These are phyloP conservation scores for Lasiodiplodia theobromae DNA, from an alignment of 2,329 filamentous ascomycete genomes.

Conservation along the genomic window DNA sequence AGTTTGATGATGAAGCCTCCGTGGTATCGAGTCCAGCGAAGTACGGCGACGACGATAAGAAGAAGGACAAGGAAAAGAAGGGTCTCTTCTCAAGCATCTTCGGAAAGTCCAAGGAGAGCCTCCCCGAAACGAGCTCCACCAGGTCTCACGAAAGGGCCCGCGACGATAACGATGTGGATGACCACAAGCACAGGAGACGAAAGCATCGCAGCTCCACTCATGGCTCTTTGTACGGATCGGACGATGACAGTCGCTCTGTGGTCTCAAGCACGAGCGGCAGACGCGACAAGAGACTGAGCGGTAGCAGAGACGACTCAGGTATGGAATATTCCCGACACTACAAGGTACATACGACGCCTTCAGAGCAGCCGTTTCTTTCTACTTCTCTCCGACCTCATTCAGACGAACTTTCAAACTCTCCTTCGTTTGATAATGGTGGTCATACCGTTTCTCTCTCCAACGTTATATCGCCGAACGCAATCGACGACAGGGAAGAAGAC, in stretches of 20 bases:
- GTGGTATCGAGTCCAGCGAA: slow-evolving; percentile 49
- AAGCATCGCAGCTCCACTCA: slow-evolving; percentile 46
- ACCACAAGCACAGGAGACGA: slow-evolving; percentile 53
- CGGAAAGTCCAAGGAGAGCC: slow-evolving; percentile 45
- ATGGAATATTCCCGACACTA: slow-evolving; percentile 39
- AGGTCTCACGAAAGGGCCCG: slow-evolving; percentile 38
- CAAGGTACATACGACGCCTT: slow-evolving; percentile 47
- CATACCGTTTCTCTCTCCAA: not conserved
- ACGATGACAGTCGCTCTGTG: slow-evolving; percentile 42
- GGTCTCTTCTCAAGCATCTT: slow-evolving; percentile 54
- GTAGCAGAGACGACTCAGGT: slow-evolving; percentile 45
- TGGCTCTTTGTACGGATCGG: slow-evolving; percentile 36
- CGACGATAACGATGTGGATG: slow-evolving; percentile 41
- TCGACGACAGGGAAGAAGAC: slow-evolving; percentile 1
- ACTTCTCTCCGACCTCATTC: slow-evolving; percentile 31
- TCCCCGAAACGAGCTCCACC: slow-evolving; percentile 5
- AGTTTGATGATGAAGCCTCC: slow-evolving; percentile 52
- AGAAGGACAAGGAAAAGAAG: slow-evolving; percentile 47
- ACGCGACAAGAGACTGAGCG: slow-evolving; percentile 48
- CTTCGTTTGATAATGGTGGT: not conserved
- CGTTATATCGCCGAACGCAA: slow-evolving; percentile 34
- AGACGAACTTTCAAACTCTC: slow-evolving; percentile 4
- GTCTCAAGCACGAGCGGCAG: slow-evolving; percentile 40
- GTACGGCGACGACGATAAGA: slow-evolving; percentile 48
- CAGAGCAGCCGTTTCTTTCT: slow-evolving; percentile 37